These are phyloP conservation scores for Nectriaceae sp. DNA, from an alignment of 2,329 filamentous ascomycete genomes.

Conservation along the genomic window DNA sequence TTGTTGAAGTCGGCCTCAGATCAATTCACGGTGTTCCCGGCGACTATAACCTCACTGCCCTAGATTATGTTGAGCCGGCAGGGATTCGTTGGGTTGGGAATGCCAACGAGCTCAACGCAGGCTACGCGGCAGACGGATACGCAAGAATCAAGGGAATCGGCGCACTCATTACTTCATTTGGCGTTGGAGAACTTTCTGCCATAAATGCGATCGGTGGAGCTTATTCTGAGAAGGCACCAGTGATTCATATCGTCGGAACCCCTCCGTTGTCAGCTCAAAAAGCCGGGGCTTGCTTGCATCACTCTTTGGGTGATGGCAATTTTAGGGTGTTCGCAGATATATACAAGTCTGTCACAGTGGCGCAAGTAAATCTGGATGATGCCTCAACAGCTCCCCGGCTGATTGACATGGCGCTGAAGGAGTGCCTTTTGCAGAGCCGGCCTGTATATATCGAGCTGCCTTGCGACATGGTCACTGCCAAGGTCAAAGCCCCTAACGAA, in stretches of 20 bases:
- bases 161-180: slow-evolving; percentile 59
- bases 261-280: slow-evolving; percentile 46
- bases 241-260: slow-evolving; percentile 60
- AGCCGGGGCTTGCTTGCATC: slow-evolving; percentile 47
- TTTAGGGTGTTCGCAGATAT: slow-evolving; percentile 52
- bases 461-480: slow-evolving; percentile 3
- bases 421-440: slow-evolving; percentile 2
- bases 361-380: slow-evolving; percentile 35
- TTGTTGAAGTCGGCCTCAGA: slow-evolving; percentile 59
- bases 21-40: slow-evolving; percentile 58
- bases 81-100: slow-evolving; percentile 50
- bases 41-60: slow-evolving; percentile 31
- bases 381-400: neutral
- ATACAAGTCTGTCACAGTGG: slow-evolving; percentile 48
- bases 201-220: slow-evolving; percentile 61
- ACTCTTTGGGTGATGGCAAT: slow-evolving; percentile 56
- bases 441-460: slow-evolving; percentile 12
- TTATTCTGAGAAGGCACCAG: slow-evolving; percentile 55
- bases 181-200: slow-evolving; percentile 59
- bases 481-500: neutral
- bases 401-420: slow-evolving; percentile 2
- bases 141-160: slow-evolving; percentile 52
- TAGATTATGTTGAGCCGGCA: slow-evolving; percentile 38
- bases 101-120: slow-evolving; percentile 59
- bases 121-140: slow-evolving; percentile 60